These are phyloP conservation scores for Rhodomyrtus tomentosa DNA, from an alignment of 345 rosid genomes.

Conservation along the genomic window DNA sequence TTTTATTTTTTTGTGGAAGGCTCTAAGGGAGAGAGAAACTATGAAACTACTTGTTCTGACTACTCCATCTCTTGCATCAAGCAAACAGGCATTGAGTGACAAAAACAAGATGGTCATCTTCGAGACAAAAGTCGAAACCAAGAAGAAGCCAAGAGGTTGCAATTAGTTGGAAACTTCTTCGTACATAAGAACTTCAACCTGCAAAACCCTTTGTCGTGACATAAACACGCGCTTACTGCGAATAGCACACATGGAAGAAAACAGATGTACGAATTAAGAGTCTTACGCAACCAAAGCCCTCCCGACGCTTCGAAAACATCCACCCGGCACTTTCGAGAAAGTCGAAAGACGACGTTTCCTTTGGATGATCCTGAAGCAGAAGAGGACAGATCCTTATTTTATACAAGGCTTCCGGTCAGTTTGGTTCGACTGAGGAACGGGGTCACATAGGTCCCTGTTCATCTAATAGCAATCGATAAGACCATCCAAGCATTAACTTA, in stretches of 20 bases:
- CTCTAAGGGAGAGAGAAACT: neutral
- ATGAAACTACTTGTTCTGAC: neutral
- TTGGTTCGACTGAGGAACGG: neutral
- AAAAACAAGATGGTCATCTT: neutral
- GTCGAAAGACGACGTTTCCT: neutral
- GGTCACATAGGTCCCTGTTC: neutral
- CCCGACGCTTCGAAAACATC: neutral
- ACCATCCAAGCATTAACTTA: neutral
- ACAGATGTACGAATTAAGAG: neutral
- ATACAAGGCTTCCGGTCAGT: neutral
- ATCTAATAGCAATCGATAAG: neutral
- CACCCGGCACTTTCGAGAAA: neutral
- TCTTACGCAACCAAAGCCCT: neutral
- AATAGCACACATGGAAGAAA: neutral
- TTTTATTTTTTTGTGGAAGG: neutral
- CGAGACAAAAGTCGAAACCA: neutral
- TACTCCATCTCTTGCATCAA: neutral
- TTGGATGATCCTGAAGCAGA: neutral
- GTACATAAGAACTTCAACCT: neutral
- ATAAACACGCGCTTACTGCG: neutral
- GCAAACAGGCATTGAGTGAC: neutral
- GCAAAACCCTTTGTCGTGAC: neutral
- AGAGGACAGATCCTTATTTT: neutral
- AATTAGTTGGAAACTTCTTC: neutral
- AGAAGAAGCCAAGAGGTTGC: neutral